Evolutionary conservation across 2,329 filamentous ascomycete species (phyloP), one percentile per base, ranked within the genome.

Genomic region (Claviceps purpurea): DNA sequence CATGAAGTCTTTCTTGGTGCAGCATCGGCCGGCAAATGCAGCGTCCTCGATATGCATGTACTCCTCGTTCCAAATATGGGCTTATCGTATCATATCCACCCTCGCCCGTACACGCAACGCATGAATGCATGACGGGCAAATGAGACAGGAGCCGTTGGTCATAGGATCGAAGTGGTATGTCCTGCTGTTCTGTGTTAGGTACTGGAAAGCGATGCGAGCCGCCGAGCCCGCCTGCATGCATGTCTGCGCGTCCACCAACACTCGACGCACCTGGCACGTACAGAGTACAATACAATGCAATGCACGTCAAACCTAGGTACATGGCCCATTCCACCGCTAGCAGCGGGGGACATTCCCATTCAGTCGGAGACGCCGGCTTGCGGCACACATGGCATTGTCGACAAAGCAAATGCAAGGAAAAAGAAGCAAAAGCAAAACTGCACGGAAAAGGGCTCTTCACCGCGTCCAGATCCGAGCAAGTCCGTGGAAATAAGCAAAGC

Each of bases 261-360:
- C 22, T 16, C 20, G 22, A 18, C 14, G 8, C 4, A 34, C 10
- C 30, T 34, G 8, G 26, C 37, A 49, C 18, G 30, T 26, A 42
- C 8, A 13, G 22, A 42, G 20, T 13, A 11, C 34, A 30, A 24
- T 56, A 58, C 56, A 57, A 56, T 59, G 61, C 61, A 60, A 10
- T 18, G 41, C 41, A 10, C 18, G 18, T 22, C 13, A 20, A 42
- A 20, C 41, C 8, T 10, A 42, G 18, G 14, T 20, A 26, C 26
- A 11, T 34, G 11, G 30, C 30, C 30, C 30, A 34, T 34, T 34
- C 30, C 30, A 34, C 10, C 7, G 7, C 26, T 34, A 34, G 30
- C 30, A 34, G 30, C 30, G 30, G 30, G 30, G 10, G 30, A 34
- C 10, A 34, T 34, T 34, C 30, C 10, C 30, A 34, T 11, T 11